Conservation (phyloP, 1,139 yeast species). For the Pichia sp. region DNA sequence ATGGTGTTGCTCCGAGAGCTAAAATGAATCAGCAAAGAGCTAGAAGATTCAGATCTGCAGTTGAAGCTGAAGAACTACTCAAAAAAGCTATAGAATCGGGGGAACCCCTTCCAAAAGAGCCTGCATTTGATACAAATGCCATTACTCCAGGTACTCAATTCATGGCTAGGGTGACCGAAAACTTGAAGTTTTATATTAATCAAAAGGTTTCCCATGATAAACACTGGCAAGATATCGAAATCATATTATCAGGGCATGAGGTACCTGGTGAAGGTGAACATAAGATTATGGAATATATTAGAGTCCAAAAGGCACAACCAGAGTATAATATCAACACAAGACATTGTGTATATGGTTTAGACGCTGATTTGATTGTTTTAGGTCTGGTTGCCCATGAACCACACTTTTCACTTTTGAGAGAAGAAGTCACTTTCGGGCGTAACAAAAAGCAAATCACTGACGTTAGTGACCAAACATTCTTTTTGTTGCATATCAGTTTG, state of each 20-base stretch:
- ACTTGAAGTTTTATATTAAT: constrained; percentile 85
- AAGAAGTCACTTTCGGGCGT: constrained; percentile 87
- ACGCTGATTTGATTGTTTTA: constrained; percentile 94
- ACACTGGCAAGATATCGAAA: constrained; percentile 82
- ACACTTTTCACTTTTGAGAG: constrained; percentile 90
- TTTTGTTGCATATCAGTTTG: constrained; percentile 75
- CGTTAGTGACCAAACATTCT: constrained; percentile 77
- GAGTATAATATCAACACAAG: constrained; percentile 79
- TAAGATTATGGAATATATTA: constrained; percentile 91
- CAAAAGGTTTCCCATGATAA: constrained; percentile 87
- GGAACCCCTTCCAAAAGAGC: constrained; percentile 58
- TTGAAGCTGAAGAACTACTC: constrained; percentile 80
- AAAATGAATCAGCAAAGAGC: constrained; percentile 99
- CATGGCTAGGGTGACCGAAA: constrained; percentile 84
- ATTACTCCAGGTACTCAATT: constrained; percentile 99
- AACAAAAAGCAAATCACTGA: constrained; percentile 44
- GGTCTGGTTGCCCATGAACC: constrained; percentile 98
- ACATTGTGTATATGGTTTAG: constrained; percentile 96
- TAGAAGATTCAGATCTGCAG: constrained; percentile 91
- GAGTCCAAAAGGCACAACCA: constrained; percentile 73
- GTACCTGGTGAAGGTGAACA: constrained; percentile 99
- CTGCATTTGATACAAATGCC: constrained; percentile 88
- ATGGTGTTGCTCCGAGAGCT: constrained; percentile 99
- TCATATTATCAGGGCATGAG: constrained; percentile 89
- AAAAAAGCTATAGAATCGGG: constrained; percentile 63